Evolutionary conservation across 2,329 filamentous ascomycete genomes (phyloP).

Genomic region (Septoria petroselini): DNA sequence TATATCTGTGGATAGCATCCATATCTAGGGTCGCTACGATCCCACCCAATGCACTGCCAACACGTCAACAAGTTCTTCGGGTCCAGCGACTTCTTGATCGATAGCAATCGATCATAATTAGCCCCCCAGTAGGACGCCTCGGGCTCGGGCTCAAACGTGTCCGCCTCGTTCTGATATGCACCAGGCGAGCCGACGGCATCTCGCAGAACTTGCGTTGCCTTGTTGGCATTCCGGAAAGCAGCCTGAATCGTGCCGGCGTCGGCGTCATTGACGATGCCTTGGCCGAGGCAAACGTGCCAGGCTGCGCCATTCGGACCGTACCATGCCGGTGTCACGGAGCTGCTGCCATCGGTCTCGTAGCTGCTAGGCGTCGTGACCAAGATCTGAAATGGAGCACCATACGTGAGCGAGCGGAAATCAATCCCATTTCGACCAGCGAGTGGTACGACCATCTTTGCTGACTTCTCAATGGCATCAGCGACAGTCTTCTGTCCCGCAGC

Average conservation of each 20-base stretch:
- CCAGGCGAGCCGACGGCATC: conserved; percentile 14
- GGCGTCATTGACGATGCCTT: conserved; percentile 1
- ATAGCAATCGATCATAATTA: conserved; percentile 25
- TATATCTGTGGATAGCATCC: conserved; percentile 21
- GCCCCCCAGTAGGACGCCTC: conserved; percentile 24
- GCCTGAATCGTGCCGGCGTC: conserved; percentile 3
- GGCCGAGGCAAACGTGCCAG: conserved; percentile 12
- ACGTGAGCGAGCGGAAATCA: conserved; percentile 1
- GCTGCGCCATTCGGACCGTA: conserved; percentile 10
- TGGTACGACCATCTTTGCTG: neutral
- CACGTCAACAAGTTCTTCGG: conserved; percentile 28
- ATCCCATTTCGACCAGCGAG: neutral
- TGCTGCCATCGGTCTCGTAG: conserved; percentile 19
- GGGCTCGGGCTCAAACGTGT: conserved; percentile 24
- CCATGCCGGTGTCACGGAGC: conserved; percentile 26
- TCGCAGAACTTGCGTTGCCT: conserved; percentile 15
- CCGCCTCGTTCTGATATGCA: conserved; percentile 30
- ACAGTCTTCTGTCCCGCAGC: conserved; percentile 12
- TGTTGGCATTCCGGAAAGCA: conserved; percentile 18
- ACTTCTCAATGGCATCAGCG: conserved; percentile 8
- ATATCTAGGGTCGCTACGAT: conserved; percentile 24
- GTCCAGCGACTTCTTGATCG: conserved; percentile 27
- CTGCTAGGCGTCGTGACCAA: conserved; percentile 22
- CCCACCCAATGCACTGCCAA: conserved; percentile 26
- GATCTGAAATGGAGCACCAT: conserved; percentile 7